These are phyloP conservation scores for Pontederia paniculata DNA, from an alignment of 176 grass and related monocot genomes.

Conservation along the genomic window DNA sequence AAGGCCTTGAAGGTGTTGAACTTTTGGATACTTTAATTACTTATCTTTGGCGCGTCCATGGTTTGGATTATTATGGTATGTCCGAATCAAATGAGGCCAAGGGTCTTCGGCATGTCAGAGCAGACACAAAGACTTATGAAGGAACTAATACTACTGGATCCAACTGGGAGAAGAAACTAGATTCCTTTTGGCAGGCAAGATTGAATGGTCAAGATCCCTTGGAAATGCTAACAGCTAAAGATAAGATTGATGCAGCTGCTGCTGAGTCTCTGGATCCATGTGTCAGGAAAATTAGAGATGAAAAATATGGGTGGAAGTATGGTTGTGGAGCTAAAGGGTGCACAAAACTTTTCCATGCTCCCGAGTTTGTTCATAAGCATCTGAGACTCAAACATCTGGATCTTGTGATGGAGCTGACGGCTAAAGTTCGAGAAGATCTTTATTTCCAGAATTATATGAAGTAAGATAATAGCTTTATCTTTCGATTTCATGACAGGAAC, in stretches of 20 bases:
- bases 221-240: constrained; percentile 64
- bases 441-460: constrained; percentile 99
- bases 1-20: constrained; percentile 91
- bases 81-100: constrained; percentile 62
- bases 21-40: constrained; percentile 82
- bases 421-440: constrained; percentile 90
- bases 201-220: constrained; percentile 71
- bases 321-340: constrained; percentile 96
- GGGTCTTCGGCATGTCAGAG: constrained; percentile 76
- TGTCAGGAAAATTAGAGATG: constrained; percentile 95
- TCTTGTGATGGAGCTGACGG: constrained; percentile 72
- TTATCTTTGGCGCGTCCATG: constrained; percentile 94
- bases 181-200: constrained; percentile 77
- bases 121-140: constrained; percentile 47
- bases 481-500: too few relatives aligned
- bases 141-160: constrained; percentile 40
- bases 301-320: constrained; percentile 99
- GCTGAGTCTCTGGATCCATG: constrained; percentile 74
- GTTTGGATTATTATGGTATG: constrained; percentile 90
- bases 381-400: constrained; percentile 93
- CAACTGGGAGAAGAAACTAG: constrained; percentile 94
- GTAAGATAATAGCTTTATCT: constrained; percentile 35
- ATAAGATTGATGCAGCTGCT: constrained; percentile 88
- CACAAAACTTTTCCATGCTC: constrained; percentile 98
- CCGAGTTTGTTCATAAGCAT: constrained; percentile 98